Conservation (phyloP, 2,329 filamentous ascomycete species). For the Lachnellula willkommii region DNA sequence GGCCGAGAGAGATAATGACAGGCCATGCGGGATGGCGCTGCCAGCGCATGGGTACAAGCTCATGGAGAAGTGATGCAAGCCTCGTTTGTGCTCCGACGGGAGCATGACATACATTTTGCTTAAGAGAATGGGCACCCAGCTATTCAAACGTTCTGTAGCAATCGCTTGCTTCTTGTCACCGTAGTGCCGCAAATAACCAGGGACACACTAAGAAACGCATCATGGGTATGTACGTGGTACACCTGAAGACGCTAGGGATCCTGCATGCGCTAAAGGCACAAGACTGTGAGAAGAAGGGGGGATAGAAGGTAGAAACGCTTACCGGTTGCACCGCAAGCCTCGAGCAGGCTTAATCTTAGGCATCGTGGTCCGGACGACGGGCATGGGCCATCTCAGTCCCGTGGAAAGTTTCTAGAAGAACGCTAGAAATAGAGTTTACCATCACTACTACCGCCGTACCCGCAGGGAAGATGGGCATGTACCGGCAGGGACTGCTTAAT, state of each 20-base stretch:
- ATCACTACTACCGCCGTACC: slow-evolving; percentile 3
- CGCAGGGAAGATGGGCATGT: slow-evolving; percentile 8
- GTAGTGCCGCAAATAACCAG: slow-evolving; percentile 9
- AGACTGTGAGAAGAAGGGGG: slow-evolving; percentile 2
- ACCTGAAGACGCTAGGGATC: slow-evolving; percentile 4
- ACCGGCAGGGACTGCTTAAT: slow-evolving; percentile 2
- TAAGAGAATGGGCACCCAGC: slow-evolving; percentile 8
- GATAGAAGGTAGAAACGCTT: slow-evolving; percentile 5
- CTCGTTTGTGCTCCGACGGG: slow-evolving; percentile 25
- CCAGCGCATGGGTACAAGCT: slow-evolving; percentile 29
- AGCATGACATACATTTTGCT: slow-evolving; percentile 19
- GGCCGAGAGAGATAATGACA: slow-evolving; percentile 20
- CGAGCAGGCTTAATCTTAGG: slow-evolving; percentile 19
- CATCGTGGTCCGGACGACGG: slow-evolving; percentile 12
- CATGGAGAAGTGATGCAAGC: slow-evolving; percentile 25
- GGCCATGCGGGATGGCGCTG: slow-evolving; percentile 28
- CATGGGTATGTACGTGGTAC: background rate
- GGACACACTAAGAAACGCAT: slow-evolving; percentile 3
- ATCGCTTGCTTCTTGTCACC: slow-evolving; percentile 21
- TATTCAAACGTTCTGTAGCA: slow-evolving; percentile 21
- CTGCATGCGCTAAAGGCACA: slow-evolving; percentile 17
- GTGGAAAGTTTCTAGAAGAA: slow-evolving; percentile 20
- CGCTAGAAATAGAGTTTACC: slow-evolving; percentile 21
- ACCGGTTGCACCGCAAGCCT: slow-evolving; percentile 25
- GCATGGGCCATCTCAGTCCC: slow-evolving; percentile 11